phyloP scores from a whole-genome alignment of 345 rosid genomes.

The Sonneratia caseolaris region DNA sequence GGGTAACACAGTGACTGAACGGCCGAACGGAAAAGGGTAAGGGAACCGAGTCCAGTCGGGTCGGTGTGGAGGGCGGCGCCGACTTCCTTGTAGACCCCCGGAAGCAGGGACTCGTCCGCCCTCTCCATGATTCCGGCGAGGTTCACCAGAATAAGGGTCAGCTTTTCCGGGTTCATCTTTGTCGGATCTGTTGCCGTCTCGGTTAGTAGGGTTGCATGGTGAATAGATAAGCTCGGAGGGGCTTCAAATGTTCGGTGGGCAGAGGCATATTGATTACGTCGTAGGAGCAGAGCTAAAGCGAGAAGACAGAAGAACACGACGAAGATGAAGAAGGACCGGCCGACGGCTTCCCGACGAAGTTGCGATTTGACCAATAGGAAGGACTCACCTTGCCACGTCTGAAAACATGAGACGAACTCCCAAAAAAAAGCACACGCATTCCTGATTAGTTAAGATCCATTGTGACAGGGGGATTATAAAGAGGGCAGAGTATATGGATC shows the following conservation, averaged over 20 bases:
- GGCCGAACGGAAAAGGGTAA: constrained; percentile 53
- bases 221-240: neutral
- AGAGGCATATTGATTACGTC: neutral
- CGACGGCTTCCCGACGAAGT: neutral
- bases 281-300: neutral
- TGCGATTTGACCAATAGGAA: neutral
- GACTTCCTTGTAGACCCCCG: constrained; percentile 89
- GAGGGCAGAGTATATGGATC: no score
- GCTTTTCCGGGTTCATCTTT: constrained; percentile 47
- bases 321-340: neutral
- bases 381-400: neutral
- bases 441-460: neutral
- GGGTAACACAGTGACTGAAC: constrained; percentile 58
- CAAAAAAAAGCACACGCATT: neutral
- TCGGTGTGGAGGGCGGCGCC: constrained; percentile 73
- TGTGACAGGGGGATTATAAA: neutral
- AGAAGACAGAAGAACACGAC: neutral
- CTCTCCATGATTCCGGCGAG: constrained; percentile 84
- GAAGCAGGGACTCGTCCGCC: constrained; percentile 82
- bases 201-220: neutral
- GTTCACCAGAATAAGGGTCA: constrained; percentile 70
- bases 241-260: neutral
- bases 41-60: constrained; percentile 74
- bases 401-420: neutral
- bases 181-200: neutral